A percentile compares a stretch with the other conserved stretches of the same genome.
Conservation (phyloP, 2,329 filamentous ascomycete species). For the Macrophomina tecta region DNA sequence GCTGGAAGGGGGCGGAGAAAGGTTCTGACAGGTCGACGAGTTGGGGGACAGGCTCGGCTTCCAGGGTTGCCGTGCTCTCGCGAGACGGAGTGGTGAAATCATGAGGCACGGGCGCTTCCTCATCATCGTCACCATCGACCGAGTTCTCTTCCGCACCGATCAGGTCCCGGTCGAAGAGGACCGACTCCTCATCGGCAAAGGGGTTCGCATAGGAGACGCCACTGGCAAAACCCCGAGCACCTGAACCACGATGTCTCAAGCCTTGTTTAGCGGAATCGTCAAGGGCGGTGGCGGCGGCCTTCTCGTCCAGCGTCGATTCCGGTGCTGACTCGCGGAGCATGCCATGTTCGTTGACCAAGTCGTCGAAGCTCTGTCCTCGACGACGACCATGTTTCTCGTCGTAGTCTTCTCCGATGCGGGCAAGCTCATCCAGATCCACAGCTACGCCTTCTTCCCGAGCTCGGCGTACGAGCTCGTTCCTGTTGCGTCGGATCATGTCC, state of each 20-base stretch:
- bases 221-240: conserved; percentile 41
- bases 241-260: conserved; percentile 21
- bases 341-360: conserved; percentile 49
- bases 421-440: conserved; percentile 49
- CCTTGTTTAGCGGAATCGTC: conserved; percentile 32
- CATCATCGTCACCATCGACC: conserved; percentile 34
- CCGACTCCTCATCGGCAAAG: conserved; percentile 51
- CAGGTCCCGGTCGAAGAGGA: conserved; percentile 51
- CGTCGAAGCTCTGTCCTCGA: conserved; percentile 44
- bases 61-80: conserved; percentile 40
- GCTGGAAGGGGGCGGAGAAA: conserved; percentile 30
- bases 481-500: conserved; percentile 42
- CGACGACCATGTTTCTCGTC: conserved; percentile 30
- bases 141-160: conserved; percentile 32
- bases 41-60: conserved; percentile 33
- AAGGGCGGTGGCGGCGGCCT: conserved; percentile 33
- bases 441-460: conserved; percentile 49
- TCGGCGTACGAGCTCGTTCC: conserved; percentile 43
- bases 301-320: conserved; percentile 30
- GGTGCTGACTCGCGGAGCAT: conserved; percentile 38
- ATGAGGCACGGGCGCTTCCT: conserved; percentile 40
- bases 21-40: conserved; percentile 42
- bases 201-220: conserved; percentile 52
- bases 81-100: conserved; percentile 38
- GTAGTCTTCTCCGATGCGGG: conserved; percentile 37